Base-by-base conservation (phyloP, 768 basidiomycete genomes). In the Chalciporus piperatus region DNA sequence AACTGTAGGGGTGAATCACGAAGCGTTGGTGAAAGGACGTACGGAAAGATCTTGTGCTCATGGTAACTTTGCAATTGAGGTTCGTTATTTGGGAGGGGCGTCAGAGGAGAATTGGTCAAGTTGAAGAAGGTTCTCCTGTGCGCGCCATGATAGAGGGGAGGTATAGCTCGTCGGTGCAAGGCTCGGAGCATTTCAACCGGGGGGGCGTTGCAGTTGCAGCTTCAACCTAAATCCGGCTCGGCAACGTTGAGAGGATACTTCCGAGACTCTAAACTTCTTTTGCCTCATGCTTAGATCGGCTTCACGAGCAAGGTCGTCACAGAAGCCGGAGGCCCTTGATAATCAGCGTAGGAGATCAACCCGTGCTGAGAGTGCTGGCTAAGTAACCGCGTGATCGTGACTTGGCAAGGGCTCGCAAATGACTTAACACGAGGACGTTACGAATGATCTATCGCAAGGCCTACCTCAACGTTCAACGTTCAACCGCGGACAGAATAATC, bases 11-110 rank as follows among this genome's bases (percentile, higher is more conserved):
- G 53, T 42, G 53, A 54, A 51, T 50, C 50, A 48, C 20, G 22
- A 27, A 41, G 20, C n/a, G 33, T 44, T n/a, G 11, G 55, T 44
- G 16, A 30, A 42, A 41, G 20, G 42, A 78, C 91, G 65, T 68
- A 97, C 93, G 91, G 92, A 56, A 98, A 76, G 56, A 94, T 78
- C 74, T 89, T 95, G 55, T 81, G 78, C 63, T 96, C 92, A 61
- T 84, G 83, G 62, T 91, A 95, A 12, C 73, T 79, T 61, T 90
- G 87, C 10, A 73, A 60, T 50, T 78, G 76, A 6, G 62, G 52
- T 30, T 59, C 61, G 30, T 60, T 50, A 35, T 58, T 51, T 9
- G 61, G 63, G 52, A 75, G 73, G 2, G 76, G 71, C 44, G 78
- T 59, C 7, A 72, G 71, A 2, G 80, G 71, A 22, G 83, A 61